Base-by-base conservation (phyloP, 768 basidiomycete genomes). In the Tylopilus subfusipes region DNA sequence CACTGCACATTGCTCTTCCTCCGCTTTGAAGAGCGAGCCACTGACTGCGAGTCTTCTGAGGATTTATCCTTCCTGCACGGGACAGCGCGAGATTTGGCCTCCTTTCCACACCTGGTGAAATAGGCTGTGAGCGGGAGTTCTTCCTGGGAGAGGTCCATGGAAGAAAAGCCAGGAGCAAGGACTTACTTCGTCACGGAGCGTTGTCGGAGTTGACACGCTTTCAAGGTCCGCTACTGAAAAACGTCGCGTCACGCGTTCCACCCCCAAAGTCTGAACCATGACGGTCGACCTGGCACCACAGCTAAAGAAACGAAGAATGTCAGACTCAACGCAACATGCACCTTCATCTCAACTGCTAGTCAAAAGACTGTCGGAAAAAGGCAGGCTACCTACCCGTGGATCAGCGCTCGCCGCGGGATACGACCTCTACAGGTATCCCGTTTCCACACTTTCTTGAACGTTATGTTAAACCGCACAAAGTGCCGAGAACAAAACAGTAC, bases 381-480 rank as follows among this genome's bases (percentile, higher is more conserved):
- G 91, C 24, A 87, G 69, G 57, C 67, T 93, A 21, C 97, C 97
- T 3, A 93, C 90, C 11, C 82, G 93, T 47, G 96, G 97, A 1
- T 93, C 90, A 3, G 72, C 83, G 2, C 76, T 93, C 46, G 82
- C 96, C 2, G 97, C 97, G 1, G 97, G 97, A 6, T 97, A 98
- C 66, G 97, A 99, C 71, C 77, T 99, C 34, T 95, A 93, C 74
- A 88, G 89, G 94, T 91, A 67, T 21, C 6, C 7, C 29, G 25
- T 56, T 45, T 7, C 39, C 14, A 36, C 44, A 6, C n/a, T 39
- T 31, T 42, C 18, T 31, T 16, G 45, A 50, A 27, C 25, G 18
- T 7, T 11, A 14, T 13, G 13, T 38, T 67, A 22, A 65, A 24
- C 40, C 14, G 27, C 11, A 46, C 9, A 13, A 51, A 96, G 94